Evolutionary conservation across 768 basidiomycete genomes (phyloP).

Genomic region (Candolleomyces eurysporus): DNA sequence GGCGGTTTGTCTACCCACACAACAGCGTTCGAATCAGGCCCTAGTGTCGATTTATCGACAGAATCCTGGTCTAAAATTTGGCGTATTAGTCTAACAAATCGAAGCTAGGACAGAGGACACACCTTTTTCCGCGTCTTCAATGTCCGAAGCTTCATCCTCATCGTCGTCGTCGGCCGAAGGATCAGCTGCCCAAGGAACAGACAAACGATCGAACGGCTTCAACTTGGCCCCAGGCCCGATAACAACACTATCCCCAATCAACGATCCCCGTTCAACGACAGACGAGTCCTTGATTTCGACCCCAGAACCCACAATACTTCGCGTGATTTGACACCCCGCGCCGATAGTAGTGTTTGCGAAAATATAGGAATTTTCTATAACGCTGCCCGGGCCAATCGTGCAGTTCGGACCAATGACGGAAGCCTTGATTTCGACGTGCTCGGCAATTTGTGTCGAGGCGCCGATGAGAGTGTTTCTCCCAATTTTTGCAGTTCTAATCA

Average conservation of each 20-base stretch:
- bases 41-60: conserved; percentile 47
- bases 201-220: conserved; percentile 70
- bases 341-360: conserved; percentile 78
- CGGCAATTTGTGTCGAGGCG: conserved; percentile 63
- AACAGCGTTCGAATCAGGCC: conserved; percentile 71
- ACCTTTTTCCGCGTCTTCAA: conserved; percentile 70
- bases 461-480: conserved; percentile 85
- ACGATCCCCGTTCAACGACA: conserved; percentile 67
- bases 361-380: conserved; percentile 76
- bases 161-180: conserved; percentile 33
- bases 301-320: conserved; percentile 78
- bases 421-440: conserved; percentile 60
- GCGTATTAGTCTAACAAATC: conserved; percentile 3
- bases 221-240: conserved; percentile 73
- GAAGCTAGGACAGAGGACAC: conserved; percentile 25
- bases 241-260: conserved; percentile 80
- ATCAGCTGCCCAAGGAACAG: conserved; percentile 42
- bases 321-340: conserved; percentile 65
- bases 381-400: conserved; percentile 65
- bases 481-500: conserved; percentile 70
- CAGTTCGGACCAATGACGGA: conserved; percentile 82
- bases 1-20: conserved; percentile 75
- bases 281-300: conserved; percentile 71
- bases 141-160: conserved; percentile 54
- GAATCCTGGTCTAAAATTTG: conserved; percentile 46